Percentiles rank a stretch among this genome's conserved stretches.
Evolutionary conservation across 1,139 yeast genomes (phyloP).

Genomic region (Saccharomyces hybrid): DNA sequence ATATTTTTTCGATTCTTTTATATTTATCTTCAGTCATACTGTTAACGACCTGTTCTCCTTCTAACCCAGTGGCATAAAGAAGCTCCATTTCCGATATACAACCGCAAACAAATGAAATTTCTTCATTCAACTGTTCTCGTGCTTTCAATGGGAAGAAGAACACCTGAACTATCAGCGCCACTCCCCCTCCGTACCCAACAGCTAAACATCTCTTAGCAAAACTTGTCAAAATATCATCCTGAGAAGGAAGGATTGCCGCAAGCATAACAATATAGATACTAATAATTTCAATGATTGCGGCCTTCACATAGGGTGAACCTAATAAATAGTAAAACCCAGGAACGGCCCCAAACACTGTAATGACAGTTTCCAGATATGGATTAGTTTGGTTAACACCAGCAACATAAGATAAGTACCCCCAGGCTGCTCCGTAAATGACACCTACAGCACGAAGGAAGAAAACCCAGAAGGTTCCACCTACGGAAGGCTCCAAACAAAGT

Average conservation of each 20-base stretch:
- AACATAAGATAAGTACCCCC: slow-evolving; percentile 43
- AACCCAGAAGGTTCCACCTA: slow-evolving; percentile 43
- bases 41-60: slow-evolving; percentile 31
- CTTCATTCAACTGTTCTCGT: slow-evolving; percentile 38
- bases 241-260: slow-evolving; percentile 37
- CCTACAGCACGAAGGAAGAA: slow-evolving; percentile 42
- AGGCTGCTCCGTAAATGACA: slow-evolving; percentile 40
- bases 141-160: slow-evolving; percentile 43
- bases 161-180: slow-evolving; percentile 41
- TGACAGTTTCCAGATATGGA: slow-evolving; percentile 38
- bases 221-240: slow-evolving; percentile 38
- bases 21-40: slow-evolving; percentile 28
- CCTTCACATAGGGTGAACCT: slow-evolving; percentile 43
- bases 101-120: slow-evolving; percentile 37
- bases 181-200: slow-evolving; percentile 43
- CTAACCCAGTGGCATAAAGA: slow-evolving; percentile 37
- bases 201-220: slow-evolving; percentile 46
- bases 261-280: slow-evolving; percentile 41
- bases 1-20: slow-evolving; percentile 28
- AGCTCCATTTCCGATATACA: slow-evolving; percentile 36
- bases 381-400: slow-evolving; percentile 36
- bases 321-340: slow-evolving; percentile 41
- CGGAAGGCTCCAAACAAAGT: slow-evolving; percentile 42
- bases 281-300: slow-evolving; percentile 44
- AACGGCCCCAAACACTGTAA: slow-evolving; percentile 38